Evolutionary conservation across 108 stramenopile species (phyloP), one percentile per base, ranked within the genome.

Genomic region (Schizochytrium sp.): DNA sequence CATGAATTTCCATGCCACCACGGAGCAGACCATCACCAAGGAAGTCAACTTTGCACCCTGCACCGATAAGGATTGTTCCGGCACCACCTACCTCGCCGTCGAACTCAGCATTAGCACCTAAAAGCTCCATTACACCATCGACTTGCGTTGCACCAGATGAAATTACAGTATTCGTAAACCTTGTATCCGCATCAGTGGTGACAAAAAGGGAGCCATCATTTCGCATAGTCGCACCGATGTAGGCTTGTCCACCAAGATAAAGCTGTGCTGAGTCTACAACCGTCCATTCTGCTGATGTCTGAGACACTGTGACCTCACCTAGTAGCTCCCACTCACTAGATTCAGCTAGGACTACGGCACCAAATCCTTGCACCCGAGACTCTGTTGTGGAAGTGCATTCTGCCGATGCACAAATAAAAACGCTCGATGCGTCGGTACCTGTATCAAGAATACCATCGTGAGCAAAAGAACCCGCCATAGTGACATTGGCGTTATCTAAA

Each of bases 351-450:
- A 50, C 47, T 38, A 83, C 76, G 47, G 28, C 38, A 28, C 76
- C 76, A 56, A 40, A 10, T n/a, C 76, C 76, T n/a, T 55, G 38
- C 28, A 83, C 50, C 10, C 50, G 53, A 53, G 50, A 55, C 45
- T 83, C 76, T 28, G 76, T 40, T n/a, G 76, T 55, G 45, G 76
- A 83, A 1, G 50, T 83, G 76, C 76, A 83, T 40, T 83, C 50
- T 8, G 76, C 40, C 5, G 76, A 83, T 13, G 8, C 10, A 50
- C 76, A 83, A 10, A 44, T 69, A 44, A 69, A 69, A 44, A 8
- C 8, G 64, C 64, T 69, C 64, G 44, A 69, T 7, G 7, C 64
- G 3, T 69, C 64, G 0, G 64, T 8, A 3, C 64, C 64, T 8
- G 64, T 69, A 44, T 69, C 42, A 38, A 69, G 28, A 15, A 69